A percentile compares a stretch with the other conserved stretches of the same genome.
Evolutionary conservation across 306 rosid species (phyloP).

Genomic region (Rosa persica): DNA sequence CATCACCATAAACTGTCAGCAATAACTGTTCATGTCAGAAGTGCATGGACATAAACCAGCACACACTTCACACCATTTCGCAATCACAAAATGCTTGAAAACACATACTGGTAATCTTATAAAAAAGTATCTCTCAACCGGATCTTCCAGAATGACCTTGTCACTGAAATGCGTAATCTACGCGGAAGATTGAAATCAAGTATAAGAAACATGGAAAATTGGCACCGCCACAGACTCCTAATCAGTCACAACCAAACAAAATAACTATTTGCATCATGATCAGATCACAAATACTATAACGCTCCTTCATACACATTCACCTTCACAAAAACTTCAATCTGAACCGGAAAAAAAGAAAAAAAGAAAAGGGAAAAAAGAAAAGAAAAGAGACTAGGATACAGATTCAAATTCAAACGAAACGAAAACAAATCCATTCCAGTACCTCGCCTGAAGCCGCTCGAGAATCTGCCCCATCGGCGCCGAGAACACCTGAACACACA

Average conservation of each 20-base stretch:
- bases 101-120: not conserved
- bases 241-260: not conserved
- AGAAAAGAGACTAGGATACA: not conserved
- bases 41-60: not conserved
- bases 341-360: not conserved
- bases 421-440: not conserved
- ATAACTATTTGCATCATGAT: not conserved
- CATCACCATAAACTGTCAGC: too few species aligned
- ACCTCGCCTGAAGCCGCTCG: constrained; percentile 82
- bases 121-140: constrained; percentile 72
- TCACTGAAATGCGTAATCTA: constrained; percentile 82
- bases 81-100: not conserved
- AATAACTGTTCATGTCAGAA: not conserved
- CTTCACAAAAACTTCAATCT: not conserved
- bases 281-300: not conserved
- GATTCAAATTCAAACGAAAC: not conserved
- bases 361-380: too few species aligned
- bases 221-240: constrained; percentile 1
- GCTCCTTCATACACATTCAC: not conserved
- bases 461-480: constrained; percentile 94
- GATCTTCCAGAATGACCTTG: constrained; percentile 83
- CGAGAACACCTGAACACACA: constrained; percentile 60
- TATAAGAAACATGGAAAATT: constrained; percentile 13
- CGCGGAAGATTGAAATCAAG: constrained; percentile 23
- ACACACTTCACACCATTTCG: not conserved